Percentiles rank a stretch among this genome's conserved stretches.
Conservation (phyloP, 257 asterid genomes). For the Echites panduratus region DNA sequence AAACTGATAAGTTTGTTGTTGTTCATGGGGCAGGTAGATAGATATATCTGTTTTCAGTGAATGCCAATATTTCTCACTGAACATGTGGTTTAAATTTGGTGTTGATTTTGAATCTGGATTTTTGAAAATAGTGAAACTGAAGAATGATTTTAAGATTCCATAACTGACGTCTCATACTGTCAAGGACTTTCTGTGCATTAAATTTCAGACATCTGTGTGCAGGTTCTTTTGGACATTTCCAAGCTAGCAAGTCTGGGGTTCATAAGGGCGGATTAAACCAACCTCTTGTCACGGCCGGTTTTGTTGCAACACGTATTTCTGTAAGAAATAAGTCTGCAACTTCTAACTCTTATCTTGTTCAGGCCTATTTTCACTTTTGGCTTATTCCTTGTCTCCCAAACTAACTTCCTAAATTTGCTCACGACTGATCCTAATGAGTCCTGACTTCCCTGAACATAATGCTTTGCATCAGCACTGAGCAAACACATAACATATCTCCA, state of each 20-base stretch:
- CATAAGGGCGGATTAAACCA: constrained; percentile 76
- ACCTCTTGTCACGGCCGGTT: constrained; percentile 85
- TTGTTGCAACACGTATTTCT: constrained; percentile 95
- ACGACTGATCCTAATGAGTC: background rate
- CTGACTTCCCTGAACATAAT: no score
- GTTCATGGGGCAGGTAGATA: constrained; percentile 94
- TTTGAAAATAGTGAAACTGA: background rate
- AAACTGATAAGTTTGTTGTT: constrained; percentile 50
- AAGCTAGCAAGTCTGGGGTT: constrained; percentile 92
- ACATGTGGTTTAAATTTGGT: background rate
- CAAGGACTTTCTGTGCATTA: background rate
- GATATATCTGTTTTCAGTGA: background rate
- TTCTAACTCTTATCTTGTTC: background rate
- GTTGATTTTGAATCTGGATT: background rate
- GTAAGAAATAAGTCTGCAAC: constrained; percentile 31
- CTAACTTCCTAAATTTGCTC: background rate
- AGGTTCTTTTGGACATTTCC: constrained; percentile 99
- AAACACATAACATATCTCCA: background rate
- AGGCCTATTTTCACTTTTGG: background rate
- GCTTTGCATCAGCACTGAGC: background rate
- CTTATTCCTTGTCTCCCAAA: background rate
- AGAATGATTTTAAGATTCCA: background rate
- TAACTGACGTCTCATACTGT: background rate
- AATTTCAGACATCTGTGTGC: constrained; percentile 9
- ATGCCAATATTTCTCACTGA: background rate